These are phyloP conservation scores for Corylus avellana DNA, from an alignment of 306 rosid genomes.

Conservation along the genomic window DNA sequence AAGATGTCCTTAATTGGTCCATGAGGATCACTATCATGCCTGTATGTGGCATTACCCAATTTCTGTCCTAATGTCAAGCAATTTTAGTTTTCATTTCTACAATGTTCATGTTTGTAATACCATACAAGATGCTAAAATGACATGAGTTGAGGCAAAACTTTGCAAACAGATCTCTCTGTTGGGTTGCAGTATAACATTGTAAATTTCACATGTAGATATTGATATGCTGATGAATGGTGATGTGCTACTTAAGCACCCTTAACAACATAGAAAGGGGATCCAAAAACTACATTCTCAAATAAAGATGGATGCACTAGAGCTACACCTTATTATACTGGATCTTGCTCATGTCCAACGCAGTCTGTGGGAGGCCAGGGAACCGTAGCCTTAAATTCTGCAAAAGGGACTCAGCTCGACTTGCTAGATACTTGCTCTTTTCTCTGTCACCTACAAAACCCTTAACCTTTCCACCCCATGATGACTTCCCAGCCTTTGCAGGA, in stretches of 20 bases:
- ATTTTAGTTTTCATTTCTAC: neutral
- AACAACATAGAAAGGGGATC: neutral
- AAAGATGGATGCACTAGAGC: neutral
- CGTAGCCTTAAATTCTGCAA: constrained; percentile 35
- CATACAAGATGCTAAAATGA: neutral
- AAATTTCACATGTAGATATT: neutral
- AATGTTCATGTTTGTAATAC: neutral
- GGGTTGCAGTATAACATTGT: neutral
- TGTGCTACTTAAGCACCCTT: neutral
- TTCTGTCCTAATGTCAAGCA: neutral
- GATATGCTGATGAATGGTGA: neutral
- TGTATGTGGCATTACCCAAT: neutral
- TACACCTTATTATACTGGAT: constrained; percentile 50
- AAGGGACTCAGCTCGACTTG: constrained; percentile 40
- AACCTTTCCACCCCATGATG: constrained; percentile 50
- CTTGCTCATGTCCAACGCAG: constrained; percentile 53
- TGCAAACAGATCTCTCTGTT: constrained; percentile 9
- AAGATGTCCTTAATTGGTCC: neutral
- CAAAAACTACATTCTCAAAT: neutral
- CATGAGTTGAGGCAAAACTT: constrained; percentile 2
- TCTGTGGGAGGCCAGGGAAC: constrained; percentile 54
- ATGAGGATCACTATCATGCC: neutral
- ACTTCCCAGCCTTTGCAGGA: constrained; percentile 31
- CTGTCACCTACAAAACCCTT: constrained; percentile 33
- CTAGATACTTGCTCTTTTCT: constrained; percentile 40